Evolutionary conservation across 2,329 filamentous ascomycete genomes (phyloP).

Genomic region (Leptographium galeiforme): DNA sequence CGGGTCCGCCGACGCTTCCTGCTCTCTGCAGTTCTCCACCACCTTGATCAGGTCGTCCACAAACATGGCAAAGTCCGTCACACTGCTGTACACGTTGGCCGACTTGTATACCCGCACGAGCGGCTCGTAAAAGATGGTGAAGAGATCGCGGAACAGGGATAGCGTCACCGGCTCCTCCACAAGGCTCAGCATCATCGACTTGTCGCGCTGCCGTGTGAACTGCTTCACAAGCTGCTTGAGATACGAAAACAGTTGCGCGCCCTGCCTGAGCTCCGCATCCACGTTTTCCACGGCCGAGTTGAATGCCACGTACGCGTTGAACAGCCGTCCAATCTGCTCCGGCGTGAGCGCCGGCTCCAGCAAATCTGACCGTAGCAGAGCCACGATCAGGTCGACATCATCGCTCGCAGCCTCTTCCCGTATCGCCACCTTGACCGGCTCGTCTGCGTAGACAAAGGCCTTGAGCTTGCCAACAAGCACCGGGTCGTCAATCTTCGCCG

Average conservation of each 20-base stretch:
- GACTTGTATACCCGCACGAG: constrained; percentile 96
- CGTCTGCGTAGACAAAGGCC: constrained; percentile 61
- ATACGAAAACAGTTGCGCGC: constrained; percentile 84
- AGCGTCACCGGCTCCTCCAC: constrained; percentile 96
- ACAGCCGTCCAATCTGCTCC: constrained; percentile 70
- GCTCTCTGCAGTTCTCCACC: constrained; percentile 50
- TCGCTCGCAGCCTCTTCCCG: constrained; percentile 61
- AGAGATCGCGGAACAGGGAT: constrained; percentile 89
- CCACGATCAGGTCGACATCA: constrained; percentile 72
- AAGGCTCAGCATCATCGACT: constrained; percentile 90
- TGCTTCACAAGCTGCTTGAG: constrained; percentile 92
- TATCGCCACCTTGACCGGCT: constrained; percentile 60
- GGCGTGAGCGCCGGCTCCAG: constrained; percentile 57
- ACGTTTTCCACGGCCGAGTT: constrained; percentile 86
- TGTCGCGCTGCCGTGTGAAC: constrained; percentile 81
- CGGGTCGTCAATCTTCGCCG: constrained; percentile 65
- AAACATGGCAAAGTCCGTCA: constrained; percentile 90
- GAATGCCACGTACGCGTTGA: constrained; percentile 93
- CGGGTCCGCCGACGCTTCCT: constrained; percentile 84
- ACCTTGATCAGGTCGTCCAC: constrained; percentile 81
- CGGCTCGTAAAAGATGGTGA: constrained; percentile 98
- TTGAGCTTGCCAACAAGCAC: constrained; percentile 71
- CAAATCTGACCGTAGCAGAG: constrained; percentile 66
- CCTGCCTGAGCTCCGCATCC: constrained; percentile 77
- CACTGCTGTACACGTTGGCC: constrained; percentile 92